Conservation (phyloP, 305 asterid genomes). For the Fraxinus platypoda region DNA sequence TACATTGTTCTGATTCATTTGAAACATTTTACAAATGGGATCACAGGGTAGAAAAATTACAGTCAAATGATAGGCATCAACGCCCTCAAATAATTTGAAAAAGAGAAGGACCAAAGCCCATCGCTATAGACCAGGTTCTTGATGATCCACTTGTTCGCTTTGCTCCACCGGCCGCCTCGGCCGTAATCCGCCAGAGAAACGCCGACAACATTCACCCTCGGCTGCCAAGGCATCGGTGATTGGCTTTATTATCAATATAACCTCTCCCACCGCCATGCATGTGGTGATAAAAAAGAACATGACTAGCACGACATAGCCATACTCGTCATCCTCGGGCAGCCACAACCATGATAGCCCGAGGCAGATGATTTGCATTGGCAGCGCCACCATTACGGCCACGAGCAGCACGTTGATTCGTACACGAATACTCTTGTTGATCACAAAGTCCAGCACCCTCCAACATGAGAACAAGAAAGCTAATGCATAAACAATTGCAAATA, state of each 20-base stretch:
- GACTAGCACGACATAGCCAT: conserved; percentile 42
- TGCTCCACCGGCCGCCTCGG: conserved; percentile 14
- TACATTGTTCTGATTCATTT: background rate
- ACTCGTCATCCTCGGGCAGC: conserved; percentile 44
- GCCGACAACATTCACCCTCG: conserved; percentile 26
- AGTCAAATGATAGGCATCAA: background rate
- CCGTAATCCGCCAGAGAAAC: background rate
- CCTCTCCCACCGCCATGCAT: conserved; percentile 52
- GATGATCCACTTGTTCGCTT: background rate
- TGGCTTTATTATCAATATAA: conserved; percentile 63
- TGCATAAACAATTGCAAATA: conserved; percentile 45
- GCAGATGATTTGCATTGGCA: conserved; percentile 57
- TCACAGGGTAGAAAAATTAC: background rate
- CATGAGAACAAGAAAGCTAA: conserved; percentile 59
- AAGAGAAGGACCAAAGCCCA: background rate
- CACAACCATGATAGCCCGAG: conserved; percentile 53
- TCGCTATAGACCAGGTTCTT: conserved; percentile 12
- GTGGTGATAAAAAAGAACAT: conserved; percentile 48
- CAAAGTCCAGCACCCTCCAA: conserved; percentile 61
- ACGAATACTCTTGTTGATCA: conserved; percentile 65
- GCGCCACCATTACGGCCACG: conserved; percentile 46
- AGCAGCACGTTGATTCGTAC: conserved; percentile 53
- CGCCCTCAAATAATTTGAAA: background rate
- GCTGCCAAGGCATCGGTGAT: conserved; percentile 61
- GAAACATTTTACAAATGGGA: conserved; percentile 3